Evolutionary conservation across 208 protist genomes (phyloP).

Genomic region (Herpetomonas muscarum): DNA sequence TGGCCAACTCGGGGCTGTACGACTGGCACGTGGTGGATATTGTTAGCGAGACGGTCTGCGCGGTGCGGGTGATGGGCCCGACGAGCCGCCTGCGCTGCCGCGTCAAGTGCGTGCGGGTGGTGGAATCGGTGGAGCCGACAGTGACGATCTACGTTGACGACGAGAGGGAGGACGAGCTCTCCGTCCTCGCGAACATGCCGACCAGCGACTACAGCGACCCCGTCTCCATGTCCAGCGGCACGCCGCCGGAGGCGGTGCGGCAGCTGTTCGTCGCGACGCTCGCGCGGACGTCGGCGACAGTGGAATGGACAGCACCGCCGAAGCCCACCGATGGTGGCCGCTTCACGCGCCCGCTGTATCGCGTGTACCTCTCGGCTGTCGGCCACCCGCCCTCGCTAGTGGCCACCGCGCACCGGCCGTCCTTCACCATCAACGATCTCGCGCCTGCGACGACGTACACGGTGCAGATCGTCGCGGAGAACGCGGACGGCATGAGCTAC

Average conservation of each 20-base stretch:
- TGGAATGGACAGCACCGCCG: slow-evolving; percentile 66
- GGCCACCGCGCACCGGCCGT: slow-evolving; percentile 23
- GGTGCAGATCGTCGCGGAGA: slow-evolving; percentile 80
- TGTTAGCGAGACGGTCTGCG: slow-evolving; percentile 65
- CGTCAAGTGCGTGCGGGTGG: slow-evolving; percentile 59
- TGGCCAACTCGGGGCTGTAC: neutral
- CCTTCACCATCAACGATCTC: slow-evolving; percentile 52
- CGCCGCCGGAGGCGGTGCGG: slow-evolving; percentile 73
- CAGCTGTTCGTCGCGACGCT: slow-evolving; percentile 55
- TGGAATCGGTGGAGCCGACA: slow-evolving; percentile 6
- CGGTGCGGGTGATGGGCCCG: slow-evolving; percentile 50
- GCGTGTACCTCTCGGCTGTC: slow-evolving; percentile 52
- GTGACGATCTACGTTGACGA: neutral
- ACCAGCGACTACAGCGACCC: slow-evolving; percentile 78
- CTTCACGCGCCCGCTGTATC: slow-evolving; percentile 42
- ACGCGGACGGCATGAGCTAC: slow-evolving; percentile 75
- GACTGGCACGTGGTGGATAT: slow-evolving; percentile 82
- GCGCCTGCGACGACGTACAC: slow-evolving; percentile 73
- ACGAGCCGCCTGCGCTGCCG: slow-evolving; percentile 74
- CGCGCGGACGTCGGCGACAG: slow-evolving; percentile 42
- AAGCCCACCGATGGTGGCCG: slow-evolving; percentile 20
- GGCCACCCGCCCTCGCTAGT: slow-evolving; percentile 30
- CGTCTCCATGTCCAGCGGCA: slow-evolving; percentile 63
- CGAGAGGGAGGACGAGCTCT: neutral
- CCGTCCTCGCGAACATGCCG: slow-evolving; percentile 9